These are phyloP conservation scores for Aurinia saxatilis DNA, from an alignment of 345 rosid species.

Conservation along the genomic window DNA sequence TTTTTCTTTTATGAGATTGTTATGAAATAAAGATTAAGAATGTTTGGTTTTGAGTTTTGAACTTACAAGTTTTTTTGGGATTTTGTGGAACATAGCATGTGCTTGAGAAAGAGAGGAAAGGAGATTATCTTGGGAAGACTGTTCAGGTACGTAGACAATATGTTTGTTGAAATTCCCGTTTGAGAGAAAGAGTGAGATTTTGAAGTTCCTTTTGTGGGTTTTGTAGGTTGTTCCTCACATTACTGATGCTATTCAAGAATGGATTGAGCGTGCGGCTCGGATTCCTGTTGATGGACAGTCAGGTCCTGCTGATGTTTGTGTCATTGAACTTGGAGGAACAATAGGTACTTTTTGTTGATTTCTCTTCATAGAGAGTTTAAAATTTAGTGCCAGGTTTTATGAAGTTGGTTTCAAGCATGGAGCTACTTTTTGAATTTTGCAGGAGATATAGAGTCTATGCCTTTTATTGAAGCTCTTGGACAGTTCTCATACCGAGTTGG, in stretches of 20 bases:
- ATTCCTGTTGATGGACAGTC: conserved; percentile 84
- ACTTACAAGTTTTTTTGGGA: background rate
- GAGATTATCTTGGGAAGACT: conserved; percentile 94
- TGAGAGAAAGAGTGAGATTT: background rate
- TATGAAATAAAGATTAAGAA: background rate
- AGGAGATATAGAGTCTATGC: conserved; percentile 99
- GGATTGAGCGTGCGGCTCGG: conserved; percentile 86
- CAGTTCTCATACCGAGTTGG: conserved; percentile 94
- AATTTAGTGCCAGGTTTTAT: background rate
- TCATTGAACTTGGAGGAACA: conserved; percentile 97
- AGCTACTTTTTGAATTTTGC: conserved; percentile 19
- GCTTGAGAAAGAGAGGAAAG: conserved; percentile 85
- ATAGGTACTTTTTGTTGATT: conserved; percentile 41
- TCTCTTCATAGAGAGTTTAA: background rate
- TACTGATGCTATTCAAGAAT: conserved; percentile 92
- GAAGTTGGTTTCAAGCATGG: background rate
- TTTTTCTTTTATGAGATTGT: background rate
- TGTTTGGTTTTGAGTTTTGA: background rate
- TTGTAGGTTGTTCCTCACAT: conserved; percentile 92
- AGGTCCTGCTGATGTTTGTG: conserved; percentile 93
- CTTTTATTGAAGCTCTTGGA: conserved; percentile 93
- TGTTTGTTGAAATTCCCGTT: background rate
- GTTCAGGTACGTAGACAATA: conserved; percentile 56
- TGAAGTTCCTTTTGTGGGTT: background rate
- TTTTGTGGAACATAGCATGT: conserved; percentile 46